Evolutionary conservation across 192 early-diverging fungal species (phyloP).

Genomic region (Phycomyces blakesleeanus): DNA sequence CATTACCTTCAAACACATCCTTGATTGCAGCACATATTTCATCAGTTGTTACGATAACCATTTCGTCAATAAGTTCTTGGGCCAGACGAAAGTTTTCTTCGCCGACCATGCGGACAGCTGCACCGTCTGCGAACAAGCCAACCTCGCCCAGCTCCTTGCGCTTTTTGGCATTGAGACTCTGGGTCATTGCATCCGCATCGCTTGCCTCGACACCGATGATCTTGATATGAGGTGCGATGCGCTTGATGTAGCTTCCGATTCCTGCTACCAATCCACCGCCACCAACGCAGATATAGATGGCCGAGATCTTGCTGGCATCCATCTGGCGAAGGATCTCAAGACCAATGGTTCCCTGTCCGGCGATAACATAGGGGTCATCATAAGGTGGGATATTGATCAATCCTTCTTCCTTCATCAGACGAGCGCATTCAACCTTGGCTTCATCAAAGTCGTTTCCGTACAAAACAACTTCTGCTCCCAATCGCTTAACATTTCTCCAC

Average conservation of each 20-base stretch:
- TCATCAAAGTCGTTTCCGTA: conserved; percentile 93
- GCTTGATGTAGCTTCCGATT: conserved; percentile 90
- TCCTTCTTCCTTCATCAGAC: conserved; percentile 64
- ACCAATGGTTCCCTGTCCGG: conserved; percentile 97
- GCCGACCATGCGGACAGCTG: conserved; percentile 90
- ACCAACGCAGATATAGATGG: conserved; percentile 90
- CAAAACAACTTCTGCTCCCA: conserved; percentile 89
- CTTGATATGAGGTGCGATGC: conserved; percentile 81
- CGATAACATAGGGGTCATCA: conserved; percentile 97
- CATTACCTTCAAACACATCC: conserved; percentile 74
- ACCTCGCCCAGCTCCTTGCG: conserved; percentile 74
- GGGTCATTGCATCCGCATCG: conserved; percentile 87
- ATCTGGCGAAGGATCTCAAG: conserved; percentile 79
- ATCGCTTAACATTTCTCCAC: conserved; percentile 82
- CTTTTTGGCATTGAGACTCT: conserved; percentile 62
- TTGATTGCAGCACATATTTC: conserved; percentile 95
- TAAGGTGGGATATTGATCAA: conserved; percentile 95
- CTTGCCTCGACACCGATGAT: conserved; percentile 90
- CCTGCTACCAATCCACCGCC: conserved; percentile 94
- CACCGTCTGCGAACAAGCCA: conserved; percentile 96
- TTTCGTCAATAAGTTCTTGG: conserved; percentile 79
- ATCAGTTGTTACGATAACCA: conserved; percentile 88
- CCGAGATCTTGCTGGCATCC: conserved; percentile 64
- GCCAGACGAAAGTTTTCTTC: conserved; percentile 84
- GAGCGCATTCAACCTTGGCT: conserved; percentile 80